phyloP scores from a whole-genome alignment of 140 eudicot species.

The Oenanthe javanica region DNA sequence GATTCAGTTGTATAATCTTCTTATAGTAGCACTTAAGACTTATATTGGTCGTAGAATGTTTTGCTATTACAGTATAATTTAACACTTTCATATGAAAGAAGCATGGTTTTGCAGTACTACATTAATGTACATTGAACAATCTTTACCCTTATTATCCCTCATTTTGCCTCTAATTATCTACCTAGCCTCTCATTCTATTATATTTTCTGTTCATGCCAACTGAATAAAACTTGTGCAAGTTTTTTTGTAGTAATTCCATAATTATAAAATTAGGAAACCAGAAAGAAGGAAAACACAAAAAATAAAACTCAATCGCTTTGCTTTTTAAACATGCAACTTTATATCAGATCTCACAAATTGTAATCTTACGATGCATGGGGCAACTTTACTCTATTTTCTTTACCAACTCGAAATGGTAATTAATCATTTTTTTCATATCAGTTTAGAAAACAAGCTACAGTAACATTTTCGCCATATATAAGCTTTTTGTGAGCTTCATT shows the following conservation, averaged over 20 bases:
- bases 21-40: background rate
- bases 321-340: too few relatives aligned
- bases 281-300: too few relatives aligned
- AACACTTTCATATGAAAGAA: background rate
- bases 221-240: background rate
- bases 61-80: background rate
- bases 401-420: too few relatives aligned
- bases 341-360: too few relatives aligned
- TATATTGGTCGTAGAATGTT: background rate
- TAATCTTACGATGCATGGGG: too few relatives aligned
- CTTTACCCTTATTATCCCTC: background rate
- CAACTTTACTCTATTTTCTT: too few relatives aligned
- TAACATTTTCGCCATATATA: too few relatives aligned
- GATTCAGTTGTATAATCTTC: background rate
- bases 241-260: background rate
- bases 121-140: background rate
- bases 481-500: too few relatives aligned
- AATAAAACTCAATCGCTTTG: too few relatives aligned
- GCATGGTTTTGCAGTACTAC: background rate
- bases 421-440: too few relatives aligned
- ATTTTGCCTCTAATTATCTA: background rate
- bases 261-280: background rate
- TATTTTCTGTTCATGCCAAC: background rate
- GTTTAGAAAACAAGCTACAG: too few relatives aligned
- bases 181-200: background rate